Base-by-base conservation (phyloP, 257 asterid species). In the Gentiana straminea region DNA sequence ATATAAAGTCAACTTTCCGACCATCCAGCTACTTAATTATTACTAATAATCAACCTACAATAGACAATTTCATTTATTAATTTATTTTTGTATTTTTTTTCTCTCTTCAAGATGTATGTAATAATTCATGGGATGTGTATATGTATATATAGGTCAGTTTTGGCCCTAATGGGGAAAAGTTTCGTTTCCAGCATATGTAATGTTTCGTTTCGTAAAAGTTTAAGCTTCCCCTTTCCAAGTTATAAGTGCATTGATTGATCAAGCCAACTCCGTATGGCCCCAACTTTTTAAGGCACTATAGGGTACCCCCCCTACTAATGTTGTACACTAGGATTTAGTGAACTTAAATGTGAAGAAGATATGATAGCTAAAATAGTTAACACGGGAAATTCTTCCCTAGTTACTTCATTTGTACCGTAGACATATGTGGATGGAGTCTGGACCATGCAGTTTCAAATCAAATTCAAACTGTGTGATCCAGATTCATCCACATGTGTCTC, bases 321-420 rank as follows among this genome's bases (percentile, higher is more conserved):
- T 81, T 80, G 84, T 76, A 70, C 85, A 72, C 73, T 75, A 75
- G 51, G 71, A 73, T 64, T 70, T 72, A 47, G 61, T 61, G 62
- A 43, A 70, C 57, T 60, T 64, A 69, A 57, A 66, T 61, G 24
- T 59, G 66, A 73, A 51, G 60, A 67, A 66, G 60, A 75, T 71
- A 60, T 69, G 69, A 60, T 61, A 75, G 73, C 64, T 64, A 79
- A 61, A 61, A 61, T 69, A 24, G 24, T 24, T 24, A 24, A 24
- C 24, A 24, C 24, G 24, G 24, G 24, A 24, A 24, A 24, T 24
- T 24, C 1, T 24, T 24, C 24, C 24, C 24, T 24, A 24, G 24
- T 24, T 24, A 24, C 24, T 24, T 1, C 24, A 24, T 24, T 24
- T 24, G 24, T 24, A 24, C 24, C 24, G 24, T 24, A 24, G 24